A percentile compares a stretch with the other conserved stretches of the same genome.
These are phyloP conservation scores for Hordeum pubiflorum DNA, from an alignment of 202 grass and related monocot genomes.

Conservation along the genomic window DNA sequence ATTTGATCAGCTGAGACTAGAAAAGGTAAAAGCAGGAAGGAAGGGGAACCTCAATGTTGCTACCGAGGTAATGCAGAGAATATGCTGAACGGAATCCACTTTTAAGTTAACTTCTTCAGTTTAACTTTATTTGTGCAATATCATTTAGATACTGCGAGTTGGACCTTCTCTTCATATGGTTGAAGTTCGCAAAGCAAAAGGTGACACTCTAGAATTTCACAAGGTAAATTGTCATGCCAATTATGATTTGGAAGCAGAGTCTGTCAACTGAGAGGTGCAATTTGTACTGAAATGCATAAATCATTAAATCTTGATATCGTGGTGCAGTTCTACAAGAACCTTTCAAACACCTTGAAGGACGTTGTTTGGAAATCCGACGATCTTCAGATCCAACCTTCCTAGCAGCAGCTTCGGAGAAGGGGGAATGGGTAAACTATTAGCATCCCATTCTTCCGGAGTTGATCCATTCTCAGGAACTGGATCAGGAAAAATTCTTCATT, in stretches of 20 bases:
- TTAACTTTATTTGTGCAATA: constrained; percentile 17
- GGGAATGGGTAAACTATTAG: constrained; percentile 31
- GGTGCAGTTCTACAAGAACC: constrained; percentile 70
- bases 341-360: constrained; percentile 62
- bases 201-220: constrained; percentile 73
- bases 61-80: constrained; percentile 42
- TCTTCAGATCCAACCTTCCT: constrained; percentile 22
- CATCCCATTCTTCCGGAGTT: constrained; percentile 15
- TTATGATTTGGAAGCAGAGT: neutral
- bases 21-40: constrained; percentile 63
- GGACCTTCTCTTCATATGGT: constrained; percentile 77
- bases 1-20: constrained; percentile 50
- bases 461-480: neutral
- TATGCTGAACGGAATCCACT: neutral
- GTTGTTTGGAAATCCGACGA: constrained; percentile 69
- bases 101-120: neutral
- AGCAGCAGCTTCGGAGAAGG: neutral
- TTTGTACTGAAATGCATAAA: neutral
- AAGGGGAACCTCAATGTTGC: constrained; percentile 81
- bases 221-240: constrained; percentile 42
- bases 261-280: neutral
- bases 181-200: constrained; percentile 74
- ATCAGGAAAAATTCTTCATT: neutral
- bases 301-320: neutral
- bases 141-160: constrained; percentile 61